These are phyloP conservation scores for Kodamaea sagamina DNA, from an alignment of 805 yeast genomes.

Conservation along the genomic window DNA sequence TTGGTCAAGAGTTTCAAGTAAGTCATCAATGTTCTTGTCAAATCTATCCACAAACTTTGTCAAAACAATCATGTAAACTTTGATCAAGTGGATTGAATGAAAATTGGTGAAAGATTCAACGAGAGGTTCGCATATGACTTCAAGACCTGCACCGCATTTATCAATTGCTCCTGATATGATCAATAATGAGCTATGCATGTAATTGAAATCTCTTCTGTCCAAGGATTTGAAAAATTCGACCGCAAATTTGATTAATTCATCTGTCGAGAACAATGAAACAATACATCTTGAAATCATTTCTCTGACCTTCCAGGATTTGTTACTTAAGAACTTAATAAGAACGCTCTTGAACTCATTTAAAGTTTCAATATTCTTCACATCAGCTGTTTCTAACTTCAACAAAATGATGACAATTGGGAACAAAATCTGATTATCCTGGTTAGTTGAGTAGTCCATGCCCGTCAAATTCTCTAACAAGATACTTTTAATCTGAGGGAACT, in stretches of 20 bases:
- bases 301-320: slow-evolving; percentile 76
- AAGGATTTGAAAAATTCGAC: slow-evolving; percentile 24
- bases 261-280: slow-evolving; percentile 44
- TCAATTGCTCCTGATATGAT: slow-evolving; percentile 27
- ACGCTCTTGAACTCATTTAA: slow-evolving; percentile 50
- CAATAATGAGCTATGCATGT: slow-evolving; percentile 17
- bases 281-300: slow-evolving; percentile 81
- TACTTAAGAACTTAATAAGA: slow-evolving; percentile 44
- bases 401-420: slow-evolving; percentile 77
- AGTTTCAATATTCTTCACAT: slow-evolving; percentile 48
- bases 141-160: slow-evolving; percentile 27
- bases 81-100: slow-evolving; percentile 10
- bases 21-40: background rate
- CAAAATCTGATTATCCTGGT: slow-evolving; percentile 50
- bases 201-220: slow-evolving; percentile 11
- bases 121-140: slow-evolving; percentile 60
- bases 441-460: slow-evolving; percentile 21
- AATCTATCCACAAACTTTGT: background rate
- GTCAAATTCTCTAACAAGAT: slow-evolving; percentile 41
- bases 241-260: slow-evolving; percentile 17
- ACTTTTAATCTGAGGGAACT: slow-evolving; percentile 54
- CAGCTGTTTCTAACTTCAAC: slow-evolving; percentile 62
- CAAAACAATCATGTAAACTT: slow-evolving; percentile 5
- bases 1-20: background rate
- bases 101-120: slow-evolving; percentile 22